Evolutionary conservation across 2,329 filamentous ascomycete species (phyloP), one percentile per base, ranked within the genome.

Genomic region (Colletotrichum sp.): DNA sequence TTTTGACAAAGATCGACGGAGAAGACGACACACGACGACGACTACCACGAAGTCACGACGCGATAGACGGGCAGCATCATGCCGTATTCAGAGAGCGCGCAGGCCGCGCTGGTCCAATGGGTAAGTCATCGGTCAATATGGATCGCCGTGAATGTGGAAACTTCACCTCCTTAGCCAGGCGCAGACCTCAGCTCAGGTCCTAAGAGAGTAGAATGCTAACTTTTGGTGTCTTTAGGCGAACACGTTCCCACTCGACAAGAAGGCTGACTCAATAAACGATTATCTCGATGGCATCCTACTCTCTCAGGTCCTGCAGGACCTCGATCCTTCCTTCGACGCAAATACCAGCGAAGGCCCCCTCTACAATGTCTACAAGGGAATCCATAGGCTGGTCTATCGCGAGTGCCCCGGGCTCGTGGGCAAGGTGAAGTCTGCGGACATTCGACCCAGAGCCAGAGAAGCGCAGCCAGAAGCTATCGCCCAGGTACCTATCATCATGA

Each of bases 361-460:
- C 36, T 89, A 91, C 79, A 85, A 87, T 66, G 87, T 92, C 49
- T 88, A 90, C 79, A 90, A 89, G 78, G 89, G 88, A 36, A 83
- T 92, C 15, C 87, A 89, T 72, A 87, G 88, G 60, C 92, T 91
- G 80, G 89, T 92, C 71, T 88, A 89, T 68, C 86, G 88, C 65
- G 84, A 90, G 69, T 88, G 89, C 77, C 84, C 87, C 4, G 88
- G 89, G 55, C 85, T 92, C 70, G 87, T 88, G 72, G 88, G 88
- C 44, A 85, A 92, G 75, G 87, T 90, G 67, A 88, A 88, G 79
- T 86, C 86, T 57, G 87, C 89, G 71, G 88, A 92, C 79, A 90
- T 92, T 79, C 90, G 91, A 83, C 87, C 88, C 67, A 88, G 93
- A 71, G 90, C 89, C 77, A 89, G 91, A 78, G 88, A 91, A 78